Percentiles rank a stretch among this genome's conserved stretches.
These are phyloP conservation scores for Gnomoniopsis smithogilvyi DNA, from an alignment of 2,329 filamentous ascomycete species.

Conservation along the genomic window DNA sequence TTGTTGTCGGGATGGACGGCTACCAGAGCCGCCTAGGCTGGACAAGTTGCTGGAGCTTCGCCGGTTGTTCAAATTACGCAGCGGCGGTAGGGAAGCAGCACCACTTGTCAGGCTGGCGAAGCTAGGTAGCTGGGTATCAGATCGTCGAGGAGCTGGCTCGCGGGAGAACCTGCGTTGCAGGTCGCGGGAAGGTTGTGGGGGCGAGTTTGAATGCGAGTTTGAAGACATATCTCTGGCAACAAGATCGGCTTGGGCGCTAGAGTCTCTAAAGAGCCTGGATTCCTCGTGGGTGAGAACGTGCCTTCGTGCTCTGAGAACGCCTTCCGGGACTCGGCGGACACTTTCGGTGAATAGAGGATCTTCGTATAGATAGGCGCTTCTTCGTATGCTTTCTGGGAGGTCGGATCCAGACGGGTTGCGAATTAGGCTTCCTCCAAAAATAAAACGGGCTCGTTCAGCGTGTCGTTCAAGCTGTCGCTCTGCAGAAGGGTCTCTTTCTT, in stretches of 20 bases:
- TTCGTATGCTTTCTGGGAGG: not conserved
- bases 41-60: constrained; percentile 25
- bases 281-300: not conserved
- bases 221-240: constrained; percentile 32
- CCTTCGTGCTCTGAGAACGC: not conserved
- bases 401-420: not conserved
- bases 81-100: constrained; percentile 33
- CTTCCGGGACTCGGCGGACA: not conserved
- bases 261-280: constrained; percentile 1
- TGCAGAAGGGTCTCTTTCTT: not conserved
- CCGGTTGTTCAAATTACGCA: constrained; percentile 31
- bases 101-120: constrained; percentile 16
- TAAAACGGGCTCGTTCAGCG: not conserved
- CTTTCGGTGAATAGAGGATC: not conserved
- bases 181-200: constrained; percentile 26
- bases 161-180: constrained; percentile 34
- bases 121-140: constrained; percentile 22
- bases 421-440: not conserved
- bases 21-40: constrained; percentile 20
- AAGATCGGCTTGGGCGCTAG: not conserved
- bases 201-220: constrained; percentile 16
- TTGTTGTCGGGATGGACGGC: constrained; percentile 23
- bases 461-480: not conserved
- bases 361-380: not conserved
- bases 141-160: constrained; percentile 28